These are phyloP conservation scores for Metschnikowia chrysomelidarum DNA, from an alignment of 805 yeast species.

Conservation along the genomic window DNA sequence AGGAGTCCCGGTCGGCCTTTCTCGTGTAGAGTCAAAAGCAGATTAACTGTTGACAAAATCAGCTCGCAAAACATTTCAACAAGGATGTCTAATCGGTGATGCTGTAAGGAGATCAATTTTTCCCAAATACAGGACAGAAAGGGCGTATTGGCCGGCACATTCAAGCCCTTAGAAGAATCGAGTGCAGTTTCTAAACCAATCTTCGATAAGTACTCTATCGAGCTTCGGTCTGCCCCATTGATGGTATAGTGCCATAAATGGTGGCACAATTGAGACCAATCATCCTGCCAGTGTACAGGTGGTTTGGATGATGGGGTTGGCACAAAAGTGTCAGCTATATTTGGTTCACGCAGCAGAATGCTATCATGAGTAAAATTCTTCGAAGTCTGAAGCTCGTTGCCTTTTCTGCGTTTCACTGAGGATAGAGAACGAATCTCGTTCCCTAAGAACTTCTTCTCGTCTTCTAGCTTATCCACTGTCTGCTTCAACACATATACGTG, in stretches of 20 bases:
- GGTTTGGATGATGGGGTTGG: too few species aligned
- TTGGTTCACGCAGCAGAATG: too few species aligned
- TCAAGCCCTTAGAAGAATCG: constrained; percentile 6
- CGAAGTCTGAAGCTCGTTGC: neutral
- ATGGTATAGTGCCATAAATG: constrained; percentile 37
- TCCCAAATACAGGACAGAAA: constrained; percentile 43
- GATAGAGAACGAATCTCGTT: constrained; percentile 35
- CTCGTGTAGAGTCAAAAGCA: constrained; percentile 26
- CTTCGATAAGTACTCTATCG: constrained; percentile 32
- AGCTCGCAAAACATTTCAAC: constrained; percentile 37
- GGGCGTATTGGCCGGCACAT: constrained; percentile 24
- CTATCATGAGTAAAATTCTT: too few species aligned
- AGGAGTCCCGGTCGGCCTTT: constrained; percentile 16
- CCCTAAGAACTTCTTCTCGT: constrained; percentile 41
- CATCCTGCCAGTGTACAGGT: constrained; percentile 32
- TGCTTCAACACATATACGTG: constrained; percentile 30
- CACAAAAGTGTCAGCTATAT: too few species aligned
- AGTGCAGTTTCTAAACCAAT: constrained; percentile 27
- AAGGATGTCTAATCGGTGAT: constrained; percentile 49
- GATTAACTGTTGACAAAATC: constrained; percentile 24
- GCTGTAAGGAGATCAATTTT: constrained; percentile 43
- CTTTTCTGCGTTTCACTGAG: constrained; percentile 21
- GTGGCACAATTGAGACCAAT: constrained; percentile 33
- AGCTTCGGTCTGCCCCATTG: constrained; percentile 33
- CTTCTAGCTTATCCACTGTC: constrained; percentile 38